phyloP scores from a whole-genome alignment of 2,329 filamentous ascomycete species.

The Ceratocystiopsis minuta region DNA sequence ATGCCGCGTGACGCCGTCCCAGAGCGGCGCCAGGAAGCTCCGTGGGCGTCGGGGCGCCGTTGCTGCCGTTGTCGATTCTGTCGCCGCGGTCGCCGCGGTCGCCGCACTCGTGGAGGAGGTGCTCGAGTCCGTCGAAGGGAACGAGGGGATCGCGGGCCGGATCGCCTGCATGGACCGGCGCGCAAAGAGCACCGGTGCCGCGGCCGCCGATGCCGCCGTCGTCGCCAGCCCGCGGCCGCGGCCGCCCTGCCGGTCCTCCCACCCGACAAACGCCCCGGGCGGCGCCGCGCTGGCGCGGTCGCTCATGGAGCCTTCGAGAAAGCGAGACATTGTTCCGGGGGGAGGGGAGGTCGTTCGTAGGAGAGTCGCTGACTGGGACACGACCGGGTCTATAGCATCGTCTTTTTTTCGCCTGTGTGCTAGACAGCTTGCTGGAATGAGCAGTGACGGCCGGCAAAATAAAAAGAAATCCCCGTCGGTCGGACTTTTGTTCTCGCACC shows the following conservation, averaged over 20 bases:
- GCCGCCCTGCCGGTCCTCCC: conserved; percentile 9
- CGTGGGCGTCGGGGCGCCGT: conserved; percentile 4
- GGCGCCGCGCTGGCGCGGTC: conserved; percentile 57
- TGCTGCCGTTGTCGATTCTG: conserved; percentile 3
- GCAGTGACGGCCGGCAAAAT: too few relatives aligned
- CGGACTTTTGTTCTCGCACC: too few relatives aligned
- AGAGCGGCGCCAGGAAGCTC: conserved; percentile 16
- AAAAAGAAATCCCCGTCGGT: too few relatives aligned
- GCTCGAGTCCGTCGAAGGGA: conserved; percentile 2
- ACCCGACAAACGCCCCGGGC: conserved; percentile 43
- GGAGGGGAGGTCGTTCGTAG: too few relatives aligned
- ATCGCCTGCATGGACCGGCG: conserved; percentile 7
- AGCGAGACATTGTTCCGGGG: conserved; percentile 22
- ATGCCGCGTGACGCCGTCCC: conserved; percentile 16
- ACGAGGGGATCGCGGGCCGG: conserved; percentile 4
- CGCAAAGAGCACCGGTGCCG: conserved; percentile 4
- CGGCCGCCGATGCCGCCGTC: background rate
- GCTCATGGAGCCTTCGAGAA: conserved; percentile 76
- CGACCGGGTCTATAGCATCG: too few relatives aligned
- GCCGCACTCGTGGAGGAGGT: background rate
- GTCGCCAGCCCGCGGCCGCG: background rate
- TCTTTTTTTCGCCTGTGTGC: too few relatives aligned
- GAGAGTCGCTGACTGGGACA: too few relatives aligned
- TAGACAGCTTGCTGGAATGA: too few relatives aligned
- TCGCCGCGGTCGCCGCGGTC: background rate